phyloP scores from a whole-genome alignment of 345 rosid genomes.

The Lumnitzera racemosa region DNA sequence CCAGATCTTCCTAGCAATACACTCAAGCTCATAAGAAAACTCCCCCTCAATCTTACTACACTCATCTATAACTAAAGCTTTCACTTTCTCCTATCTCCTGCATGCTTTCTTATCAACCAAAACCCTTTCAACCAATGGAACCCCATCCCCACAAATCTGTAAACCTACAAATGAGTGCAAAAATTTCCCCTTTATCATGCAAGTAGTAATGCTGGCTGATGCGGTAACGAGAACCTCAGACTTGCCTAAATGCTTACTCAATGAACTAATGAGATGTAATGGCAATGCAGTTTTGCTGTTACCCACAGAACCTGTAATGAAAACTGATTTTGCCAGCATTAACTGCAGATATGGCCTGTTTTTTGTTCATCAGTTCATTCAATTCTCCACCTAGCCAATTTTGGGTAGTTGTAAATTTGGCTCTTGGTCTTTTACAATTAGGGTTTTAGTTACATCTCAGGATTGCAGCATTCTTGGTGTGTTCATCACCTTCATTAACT shows the following conservation, averaged over 20 bases:
- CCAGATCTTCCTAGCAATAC: constrained; percentile 18
- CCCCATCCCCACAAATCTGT: not conserved
- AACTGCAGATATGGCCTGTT: constrained; percentile 11
- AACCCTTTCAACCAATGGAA: constrained; percentile 14
- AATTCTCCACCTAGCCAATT: too few relatives aligned
- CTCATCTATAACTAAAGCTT: constrained; percentile 32
- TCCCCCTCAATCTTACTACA: constrained; percentile 21
- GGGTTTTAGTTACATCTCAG: too few relatives aligned
- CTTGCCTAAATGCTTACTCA: constrained; percentile 8
- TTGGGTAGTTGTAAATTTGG: too few relatives aligned
- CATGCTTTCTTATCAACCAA: constrained; percentile 10
- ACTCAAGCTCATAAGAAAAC: constrained; percentile 24
- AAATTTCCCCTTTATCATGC: constrained; percentile 23
- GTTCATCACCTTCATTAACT: not conserved
- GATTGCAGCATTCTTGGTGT: not conserved
- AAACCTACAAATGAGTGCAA: constrained; percentile 32
- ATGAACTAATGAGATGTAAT: constrained; percentile 6
- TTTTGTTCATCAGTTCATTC: too few relatives aligned
- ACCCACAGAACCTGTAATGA: constrained; percentile 31
- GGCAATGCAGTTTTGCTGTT: constrained; percentile 27
- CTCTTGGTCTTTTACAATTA: too few relatives aligned
- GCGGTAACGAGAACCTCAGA: constrained; percentile 27
- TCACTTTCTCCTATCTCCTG: constrained; percentile 21
- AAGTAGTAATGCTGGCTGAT: constrained; percentile 31
- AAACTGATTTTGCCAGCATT: constrained; percentile 15